A percentile compares a stretch with the other conserved stretches of the same genome.
phyloP scores from a whole-genome alignment of 2,329 filamentous ascomycete genomes.

The Massarina eburnea region DNA sequence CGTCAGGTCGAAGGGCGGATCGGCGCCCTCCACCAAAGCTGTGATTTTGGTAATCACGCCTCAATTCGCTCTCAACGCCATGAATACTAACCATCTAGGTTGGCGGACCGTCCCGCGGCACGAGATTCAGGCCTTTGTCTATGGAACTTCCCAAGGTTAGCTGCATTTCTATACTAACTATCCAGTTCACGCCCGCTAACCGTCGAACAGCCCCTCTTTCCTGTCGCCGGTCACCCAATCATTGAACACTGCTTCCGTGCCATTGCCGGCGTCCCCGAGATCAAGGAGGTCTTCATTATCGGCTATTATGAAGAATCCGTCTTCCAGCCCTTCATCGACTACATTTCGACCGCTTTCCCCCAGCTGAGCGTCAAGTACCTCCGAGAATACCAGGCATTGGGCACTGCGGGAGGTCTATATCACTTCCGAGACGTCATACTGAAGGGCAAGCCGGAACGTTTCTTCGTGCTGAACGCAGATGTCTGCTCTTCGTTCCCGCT shows the following conservation, averaged over 20 bases:
- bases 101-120: constrained; percentile 92
- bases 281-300: constrained; percentile 96
- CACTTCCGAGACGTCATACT: constrained; percentile 99
- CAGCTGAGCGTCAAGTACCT: constrained; percentile 91
- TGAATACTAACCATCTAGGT: constrained; percentile 61
- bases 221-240: constrained; percentile 96
- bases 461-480: constrained; percentile 97
- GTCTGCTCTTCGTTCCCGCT: constrained; percentile 99
- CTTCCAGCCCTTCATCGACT: constrained; percentile 98
- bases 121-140: constrained; percentile 89
- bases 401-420: constrained; percentile 94
- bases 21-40: constrained; percentile 72
- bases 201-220: constrained; percentile 78
- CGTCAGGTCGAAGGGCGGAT: constrained; percentile 36
- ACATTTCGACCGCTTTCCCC: constrained; percentile 80
- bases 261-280: constrained; percentile 83
- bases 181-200: constrained; percentile 5
- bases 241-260: constrained; percentile 97
- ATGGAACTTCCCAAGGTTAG: constrained; percentile 92
- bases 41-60: constrained; percentile 76
- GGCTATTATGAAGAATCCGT: constrained; percentile 98
- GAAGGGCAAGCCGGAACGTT: constrained; percentile 89
- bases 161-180: constrained; percentile 12
- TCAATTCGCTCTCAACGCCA: constrained; percentile 6
- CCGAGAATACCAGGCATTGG: constrained; percentile 93